phyloP scores from a whole-genome alignment of 2,329 filamentous ascomycete species.

The Apiospora arundinis region DNA sequence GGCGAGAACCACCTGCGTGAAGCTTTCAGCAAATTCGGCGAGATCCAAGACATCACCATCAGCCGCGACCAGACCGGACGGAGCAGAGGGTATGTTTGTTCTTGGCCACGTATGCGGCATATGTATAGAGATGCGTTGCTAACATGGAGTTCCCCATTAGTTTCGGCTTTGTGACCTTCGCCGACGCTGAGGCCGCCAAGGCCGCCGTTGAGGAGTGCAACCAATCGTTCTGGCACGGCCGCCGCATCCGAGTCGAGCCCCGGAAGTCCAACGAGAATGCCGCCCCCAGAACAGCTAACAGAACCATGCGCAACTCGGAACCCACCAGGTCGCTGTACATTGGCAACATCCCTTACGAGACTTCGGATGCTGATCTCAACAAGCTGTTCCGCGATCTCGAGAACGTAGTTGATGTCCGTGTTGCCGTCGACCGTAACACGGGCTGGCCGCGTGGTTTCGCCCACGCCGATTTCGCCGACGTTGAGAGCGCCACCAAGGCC shows the following conservation, averaged over 20 bases:
- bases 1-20: slow-evolving; percentile 64
- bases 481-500: slow-evolving; percentile 68
- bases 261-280: slow-evolving; percentile 36
- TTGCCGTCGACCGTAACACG: slow-evolving; percentile 81
- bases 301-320: slow-evolving; percentile 25
- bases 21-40: slow-evolving; percentile 57
- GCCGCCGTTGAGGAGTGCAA: slow-evolving; percentile 35
- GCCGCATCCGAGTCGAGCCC: slow-evolving; percentile 37
- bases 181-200: slow-evolving; percentile 26
- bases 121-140: slow-evolving; percentile 22
- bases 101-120: neutral
- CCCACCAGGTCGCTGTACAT: slow-evolving; percentile 77
- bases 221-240: slow-evolving; percentile 43
- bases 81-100: slow-evolving; percentile 40
- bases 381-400: slow-evolving; percentile 73
- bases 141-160: slow-evolving; percentile 29
- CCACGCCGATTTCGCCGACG: slow-evolving; percentile 78
- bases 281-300: neutral
- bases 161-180: slow-evolving; percentile 39
- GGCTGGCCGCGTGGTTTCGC: slow-evolving; percentile 85
- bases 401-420: slow-evolving; percentile 77
- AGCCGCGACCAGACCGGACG: slow-evolving; percentile 37
- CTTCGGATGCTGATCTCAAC: slow-evolving; percentile 83
- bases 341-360: slow-evolving; percentile 86
- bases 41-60: slow-evolving; percentile 32